Conservation (phyloP, 1,284 basidiomycete genomes). For the Porogramme epimiltina region DNA sequence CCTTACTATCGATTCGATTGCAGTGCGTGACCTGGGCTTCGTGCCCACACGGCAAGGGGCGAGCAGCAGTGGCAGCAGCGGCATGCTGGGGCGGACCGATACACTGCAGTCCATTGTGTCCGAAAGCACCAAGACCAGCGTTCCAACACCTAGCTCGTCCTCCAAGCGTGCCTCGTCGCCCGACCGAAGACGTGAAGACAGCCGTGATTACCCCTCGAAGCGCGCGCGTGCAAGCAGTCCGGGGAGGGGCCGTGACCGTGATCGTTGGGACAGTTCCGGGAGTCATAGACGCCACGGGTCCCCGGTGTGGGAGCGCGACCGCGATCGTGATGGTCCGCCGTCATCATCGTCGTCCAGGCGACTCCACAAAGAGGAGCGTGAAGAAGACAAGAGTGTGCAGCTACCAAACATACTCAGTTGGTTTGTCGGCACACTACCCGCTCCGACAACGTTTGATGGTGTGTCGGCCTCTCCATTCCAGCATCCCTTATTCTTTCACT, state of each 20-base stretch:
- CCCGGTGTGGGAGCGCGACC: conserved; percentile 52
- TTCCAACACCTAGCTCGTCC: conserved; percentile 10
- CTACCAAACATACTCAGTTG: conserved; percentile 76
- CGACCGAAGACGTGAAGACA: conserved; percentile 48
- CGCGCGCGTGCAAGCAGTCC: conserved; percentile 56
- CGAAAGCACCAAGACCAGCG: conserved; percentile 24
- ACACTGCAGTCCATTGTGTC: conserved; percentile 45
- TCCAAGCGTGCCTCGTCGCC: conserved; percentile 54
- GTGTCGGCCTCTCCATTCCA: conserved; percentile 32
- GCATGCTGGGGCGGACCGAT: conserved; percentile 47
- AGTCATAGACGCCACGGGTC: conserved; percentile 47
- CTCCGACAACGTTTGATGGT: conserved; percentile 80
- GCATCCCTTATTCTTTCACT: conserved; percentile 11
- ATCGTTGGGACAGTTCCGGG: conserved; percentile 42
- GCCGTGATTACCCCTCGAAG: conserved; percentile 49
- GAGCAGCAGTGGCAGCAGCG: conserved; percentile 26
- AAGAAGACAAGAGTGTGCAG: conserved; percentile 53
- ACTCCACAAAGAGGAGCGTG: conserved; percentile 48
- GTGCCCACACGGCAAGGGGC: conserved; percentile 36
- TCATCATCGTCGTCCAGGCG: too few species aligned
- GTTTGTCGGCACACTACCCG: conserved; percentile 83
- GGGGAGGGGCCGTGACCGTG: conserved; percentile 49
- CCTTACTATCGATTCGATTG: conserved; percentile 86
- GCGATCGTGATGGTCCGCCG: conserved; percentile 38
- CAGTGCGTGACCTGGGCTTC: conserved; percentile 85